phyloP scores from a whole-genome alignment of 768 basidiomycete species.

The Boletus rufocinnamomeus region DNA sequence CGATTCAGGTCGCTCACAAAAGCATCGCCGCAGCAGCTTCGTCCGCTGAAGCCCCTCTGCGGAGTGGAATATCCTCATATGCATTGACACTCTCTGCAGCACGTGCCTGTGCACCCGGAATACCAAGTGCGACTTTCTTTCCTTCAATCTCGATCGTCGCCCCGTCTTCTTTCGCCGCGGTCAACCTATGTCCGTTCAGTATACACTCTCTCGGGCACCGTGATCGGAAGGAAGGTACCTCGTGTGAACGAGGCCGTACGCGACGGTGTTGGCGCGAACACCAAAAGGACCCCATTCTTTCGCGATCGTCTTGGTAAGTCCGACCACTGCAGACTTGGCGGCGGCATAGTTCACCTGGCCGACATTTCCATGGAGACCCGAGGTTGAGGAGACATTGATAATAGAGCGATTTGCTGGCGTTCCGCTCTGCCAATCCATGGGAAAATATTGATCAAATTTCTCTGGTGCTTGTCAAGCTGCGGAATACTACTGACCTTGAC shows the following conservation, averaged over 20 bases:
- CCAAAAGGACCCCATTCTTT: constrained; percentile 88
- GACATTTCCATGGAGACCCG: constrained; percentile 85
- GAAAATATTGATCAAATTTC: background rate
- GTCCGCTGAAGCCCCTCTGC: constrained; percentile 65
- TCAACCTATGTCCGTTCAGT: constrained; percentile 51
- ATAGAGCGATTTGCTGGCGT: constrained; percentile 70
- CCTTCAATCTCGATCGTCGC: constrained; percentile 77
- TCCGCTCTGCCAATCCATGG: constrained; percentile 41
- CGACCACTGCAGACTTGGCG: constrained; percentile 76
- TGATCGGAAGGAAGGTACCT: constrained; percentile 42
- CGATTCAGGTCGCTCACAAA: constrained; percentile 54
- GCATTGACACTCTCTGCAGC: constrained; percentile 40
- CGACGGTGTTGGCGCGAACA: constrained; percentile 80
- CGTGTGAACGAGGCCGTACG: constrained; percentile 77
- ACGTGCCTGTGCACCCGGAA: constrained; percentile 57
- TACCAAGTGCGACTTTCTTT: constrained; percentile 80
- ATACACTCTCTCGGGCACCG: background rate
- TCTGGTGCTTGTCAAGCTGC: background rate
- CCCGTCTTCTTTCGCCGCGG: constrained; percentile 77
- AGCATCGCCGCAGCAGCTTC: constrained; percentile 76
- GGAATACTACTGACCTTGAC: constrained; percentile 50
- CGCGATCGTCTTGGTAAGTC: constrained; percentile 81
- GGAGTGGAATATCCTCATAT: constrained; percentile 61
- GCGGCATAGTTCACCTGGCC: constrained; percentile 84
- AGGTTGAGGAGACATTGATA: constrained; percentile 78